Evolutionary conservation across 768 basidiomycete genomes (phyloP).

Genomic region (Clitopilus hobsonii): DNA sequence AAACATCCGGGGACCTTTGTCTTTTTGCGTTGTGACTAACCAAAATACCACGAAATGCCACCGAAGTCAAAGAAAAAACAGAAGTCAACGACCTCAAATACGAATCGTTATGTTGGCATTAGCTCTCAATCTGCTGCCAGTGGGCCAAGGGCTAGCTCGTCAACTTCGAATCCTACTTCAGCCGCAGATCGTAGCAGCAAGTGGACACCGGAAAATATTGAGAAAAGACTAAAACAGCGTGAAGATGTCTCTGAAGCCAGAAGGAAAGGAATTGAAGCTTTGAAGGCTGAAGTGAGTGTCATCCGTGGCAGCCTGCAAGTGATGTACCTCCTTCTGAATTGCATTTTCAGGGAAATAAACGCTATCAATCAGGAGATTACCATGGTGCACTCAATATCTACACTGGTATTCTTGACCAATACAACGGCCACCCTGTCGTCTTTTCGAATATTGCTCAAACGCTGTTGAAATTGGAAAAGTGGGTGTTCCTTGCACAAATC

Average conservation of each 20-base stretch:
- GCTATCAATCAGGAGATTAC: constrained; percentile 26
- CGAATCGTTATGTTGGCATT: background rate
- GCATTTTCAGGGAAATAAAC: constrained; percentile 24
- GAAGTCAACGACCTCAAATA: background rate
- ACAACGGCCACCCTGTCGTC: constrained; percentile 27
- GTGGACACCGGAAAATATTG: background rate
- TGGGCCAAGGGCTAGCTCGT: background rate
- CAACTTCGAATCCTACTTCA: background rate
- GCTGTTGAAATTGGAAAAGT: constrained; percentile 31
- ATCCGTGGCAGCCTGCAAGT: background rate
- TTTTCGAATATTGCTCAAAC: constrained; percentile 31
- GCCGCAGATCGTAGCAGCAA: background rate
- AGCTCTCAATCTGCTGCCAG: background rate
- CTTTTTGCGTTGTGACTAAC: background rate
- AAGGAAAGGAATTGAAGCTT: background rate
- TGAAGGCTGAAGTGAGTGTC: background rate
- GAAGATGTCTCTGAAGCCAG: background rate
- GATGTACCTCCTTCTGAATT: background rate
- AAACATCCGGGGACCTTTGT: too few relatives aligned
- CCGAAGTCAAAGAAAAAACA: background rate
- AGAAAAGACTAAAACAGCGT: background rate
- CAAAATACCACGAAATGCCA: background rate
- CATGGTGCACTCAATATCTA: constrained; percentile 23
- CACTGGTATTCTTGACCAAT: constrained; percentile 20
- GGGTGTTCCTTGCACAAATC: constrained; percentile 2